Conservation (phyloP, 345 rosid genomes). For the Trapa bicornis region DNA sequence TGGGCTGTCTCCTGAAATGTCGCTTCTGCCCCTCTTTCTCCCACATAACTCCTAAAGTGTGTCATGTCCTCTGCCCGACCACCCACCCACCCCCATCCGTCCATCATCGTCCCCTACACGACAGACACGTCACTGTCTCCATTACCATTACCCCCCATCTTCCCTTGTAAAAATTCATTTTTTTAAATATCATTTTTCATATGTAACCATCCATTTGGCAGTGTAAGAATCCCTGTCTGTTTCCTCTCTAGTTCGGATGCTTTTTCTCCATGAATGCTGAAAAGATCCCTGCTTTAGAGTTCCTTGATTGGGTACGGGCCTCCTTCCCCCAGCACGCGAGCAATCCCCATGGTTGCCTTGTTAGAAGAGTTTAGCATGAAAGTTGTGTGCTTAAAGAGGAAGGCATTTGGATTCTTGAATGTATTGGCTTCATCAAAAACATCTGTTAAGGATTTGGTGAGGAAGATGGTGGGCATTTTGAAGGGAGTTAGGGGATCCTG, state of each 20-base stretch:
- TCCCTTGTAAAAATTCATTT: too few species aligned
- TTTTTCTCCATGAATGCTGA: conserved; percentile 19
- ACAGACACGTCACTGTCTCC: too few species aligned
- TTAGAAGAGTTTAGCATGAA: conserved; percentile 18
- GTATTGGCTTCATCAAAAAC: conserved; percentile 8
- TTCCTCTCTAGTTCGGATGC: conserved; percentile 12
- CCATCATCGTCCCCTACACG: too few species aligned
- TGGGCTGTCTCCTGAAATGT: too few species aligned
- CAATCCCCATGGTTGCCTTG: conserved; percentile 18
- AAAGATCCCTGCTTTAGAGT: conserved; percentile 29
- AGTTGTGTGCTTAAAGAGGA: conserved; percentile 16
- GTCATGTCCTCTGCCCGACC: too few species aligned
- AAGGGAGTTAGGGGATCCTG: conserved; percentile 26
- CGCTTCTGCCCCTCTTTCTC: too few species aligned
- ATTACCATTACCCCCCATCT: too few species aligned
- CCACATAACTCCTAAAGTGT: too few species aligned
- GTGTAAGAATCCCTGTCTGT: conserved; percentile 18
- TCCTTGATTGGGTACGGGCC: conserved; percentile 25
- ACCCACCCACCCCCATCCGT: too few species aligned
- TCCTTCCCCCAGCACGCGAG: conserved; percentile 15
- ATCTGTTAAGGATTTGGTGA: conserved; percentile 11
- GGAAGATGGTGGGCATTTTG: conserved; percentile 22
- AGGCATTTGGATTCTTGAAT: conserved; percentile 32
- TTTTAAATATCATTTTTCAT: too few species aligned
- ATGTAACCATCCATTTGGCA: neutral